These are phyloP conservation scores for Pleoardoris graminearum DNA, from an alignment of 2,329 filamentous ascomycete genomes.

Conservation along the genomic window DNA sequence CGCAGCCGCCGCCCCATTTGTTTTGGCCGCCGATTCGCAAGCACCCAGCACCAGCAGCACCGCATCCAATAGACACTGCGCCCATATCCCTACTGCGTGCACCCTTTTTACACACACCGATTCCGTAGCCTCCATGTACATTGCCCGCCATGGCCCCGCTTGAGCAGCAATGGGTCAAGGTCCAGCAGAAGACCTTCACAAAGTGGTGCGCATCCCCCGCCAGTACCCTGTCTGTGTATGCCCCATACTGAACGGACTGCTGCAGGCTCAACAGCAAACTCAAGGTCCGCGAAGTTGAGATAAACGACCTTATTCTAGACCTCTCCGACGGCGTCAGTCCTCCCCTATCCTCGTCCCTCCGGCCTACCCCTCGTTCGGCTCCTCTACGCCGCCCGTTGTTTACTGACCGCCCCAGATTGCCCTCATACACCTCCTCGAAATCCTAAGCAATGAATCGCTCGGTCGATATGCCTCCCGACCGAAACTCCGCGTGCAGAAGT, in stretches of 20 bases:
- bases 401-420: constrained; percentile 65
- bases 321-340: constrained; percentile 86
- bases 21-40: constrained; percentile 35
- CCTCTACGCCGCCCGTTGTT: constrained; percentile 6
- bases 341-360: constrained; percentile 12
- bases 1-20: constrained; percentile 23
- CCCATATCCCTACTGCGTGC: constrained; percentile 28
- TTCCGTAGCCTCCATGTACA: constrained; percentile 33
- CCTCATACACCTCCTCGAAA: constrained; percentile 95
- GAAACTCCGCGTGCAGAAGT: constrained; percentile 92
- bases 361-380: not conserved
- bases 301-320: constrained; percentile 85
- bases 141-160: constrained; percentile 48
- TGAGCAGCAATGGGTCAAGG: constrained; percentile 69
- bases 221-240: constrained; percentile 7
- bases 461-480: constrained; percentile 96
- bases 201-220: constrained; percentile 71
- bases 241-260: constrained; percentile 26
- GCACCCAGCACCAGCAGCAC: constrained; percentile 21
- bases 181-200: constrained; percentile 98
- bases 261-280: constrained; percentile 94
- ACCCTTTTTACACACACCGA: constrained; percentile 5
- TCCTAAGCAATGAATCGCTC: constrained; percentile 89
- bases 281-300: constrained; percentile 72
- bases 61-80: constrained; percentile 7